These are phyloP conservation scores for Pichia sp. DNA, from an alignment of 1,139 yeast species.

Conservation along the genomic window DNA sequence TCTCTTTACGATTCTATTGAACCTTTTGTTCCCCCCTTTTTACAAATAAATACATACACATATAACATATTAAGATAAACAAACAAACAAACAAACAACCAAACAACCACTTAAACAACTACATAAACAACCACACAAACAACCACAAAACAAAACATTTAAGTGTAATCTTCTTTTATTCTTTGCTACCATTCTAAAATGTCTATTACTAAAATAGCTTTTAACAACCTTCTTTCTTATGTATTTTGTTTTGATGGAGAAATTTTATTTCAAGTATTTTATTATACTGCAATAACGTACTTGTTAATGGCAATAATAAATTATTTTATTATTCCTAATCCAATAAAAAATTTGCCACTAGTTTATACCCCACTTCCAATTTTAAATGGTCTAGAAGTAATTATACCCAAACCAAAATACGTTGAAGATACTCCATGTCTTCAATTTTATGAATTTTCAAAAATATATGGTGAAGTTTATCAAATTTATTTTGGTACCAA, in stretches of 20 bases:
- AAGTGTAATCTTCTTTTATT: background rate
- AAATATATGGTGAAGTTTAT: constrained; percentile 42
- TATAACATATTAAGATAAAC: background rate
- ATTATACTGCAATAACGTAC: background rate
- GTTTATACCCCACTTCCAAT: constrained; percentile 23
- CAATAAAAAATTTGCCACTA: constrained; percentile 19
- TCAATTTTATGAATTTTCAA: constrained; percentile 44
- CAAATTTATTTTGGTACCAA: constrained; percentile 58
- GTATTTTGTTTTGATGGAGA: background rate
- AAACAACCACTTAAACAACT: too few relatives aligned
- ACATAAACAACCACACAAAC: too few relatives aligned
- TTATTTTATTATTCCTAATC: constrained; percentile 11
- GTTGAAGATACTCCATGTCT: constrained; percentile 38
- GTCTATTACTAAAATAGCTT: background rate
- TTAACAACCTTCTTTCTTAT: background rate
- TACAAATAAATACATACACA: too few relatives aligned
- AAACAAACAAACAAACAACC: background rate
- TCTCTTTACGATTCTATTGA: background rate
- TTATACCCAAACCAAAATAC: constrained; percentile 21
- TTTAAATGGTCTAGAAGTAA: constrained; percentile 21
- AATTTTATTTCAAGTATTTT: background rate
- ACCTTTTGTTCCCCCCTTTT: background rate
- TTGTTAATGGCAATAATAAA: background rate
- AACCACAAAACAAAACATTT: background rate
- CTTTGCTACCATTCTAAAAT: background rate